Conservation (phyloP, 2,329 filamentous ascomycete species). For the Colletotrichum magnum region DNA sequence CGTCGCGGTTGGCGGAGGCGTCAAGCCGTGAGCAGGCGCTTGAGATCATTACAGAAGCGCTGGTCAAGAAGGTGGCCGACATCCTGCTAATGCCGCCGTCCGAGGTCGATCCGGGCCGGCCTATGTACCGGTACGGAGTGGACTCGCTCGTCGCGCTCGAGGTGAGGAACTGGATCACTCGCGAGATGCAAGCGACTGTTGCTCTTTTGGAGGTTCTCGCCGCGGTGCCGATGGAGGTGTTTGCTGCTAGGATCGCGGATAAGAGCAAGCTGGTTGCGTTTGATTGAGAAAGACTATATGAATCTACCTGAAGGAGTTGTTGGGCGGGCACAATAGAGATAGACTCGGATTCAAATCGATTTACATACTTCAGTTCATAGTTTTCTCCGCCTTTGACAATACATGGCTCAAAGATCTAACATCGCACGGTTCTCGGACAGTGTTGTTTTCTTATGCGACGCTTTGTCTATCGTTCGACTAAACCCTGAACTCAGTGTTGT, state of each 20-base stretch:
- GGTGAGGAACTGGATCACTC: slow-evolving; percentile 1
- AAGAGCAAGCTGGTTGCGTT: slow-evolving; percentile 12
- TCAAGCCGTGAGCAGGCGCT: neutral
- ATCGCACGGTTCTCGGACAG: too few species aligned
- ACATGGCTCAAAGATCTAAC: too few species aligned
- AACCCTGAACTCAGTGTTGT: too few species aligned
- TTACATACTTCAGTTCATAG: too few species aligned
- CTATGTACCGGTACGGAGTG: slow-evolving; percentile 10
- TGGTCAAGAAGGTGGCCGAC: slow-evolving; percentile 3
- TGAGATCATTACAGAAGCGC: neutral
- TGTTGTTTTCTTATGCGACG: too few species aligned
- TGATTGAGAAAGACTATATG: neutral
- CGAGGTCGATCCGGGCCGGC: slow-evolving; percentile 2
- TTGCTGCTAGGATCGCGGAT: slow-evolving; percentile 6
- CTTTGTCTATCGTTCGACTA: too few species aligned
- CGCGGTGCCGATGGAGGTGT: slow-evolving; percentile 9
- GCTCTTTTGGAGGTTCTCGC: slow-evolving; percentile 6
- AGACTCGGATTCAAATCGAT: too few species aligned
- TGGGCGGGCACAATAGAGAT: too few species aligned
- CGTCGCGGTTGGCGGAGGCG: neutral
- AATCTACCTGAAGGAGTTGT: too few species aligned
- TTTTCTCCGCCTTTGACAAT: too few species aligned
- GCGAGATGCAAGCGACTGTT: slow-evolving; percentile 8
- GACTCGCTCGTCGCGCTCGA: slow-evolving; percentile 10
- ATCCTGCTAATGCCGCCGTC: neutral